Evolutionary conservation across 164 flowering plant species (phyloP), one percentile per base, ranked within the genome.

Genomic region (Dillenia turbinata): DNA sequence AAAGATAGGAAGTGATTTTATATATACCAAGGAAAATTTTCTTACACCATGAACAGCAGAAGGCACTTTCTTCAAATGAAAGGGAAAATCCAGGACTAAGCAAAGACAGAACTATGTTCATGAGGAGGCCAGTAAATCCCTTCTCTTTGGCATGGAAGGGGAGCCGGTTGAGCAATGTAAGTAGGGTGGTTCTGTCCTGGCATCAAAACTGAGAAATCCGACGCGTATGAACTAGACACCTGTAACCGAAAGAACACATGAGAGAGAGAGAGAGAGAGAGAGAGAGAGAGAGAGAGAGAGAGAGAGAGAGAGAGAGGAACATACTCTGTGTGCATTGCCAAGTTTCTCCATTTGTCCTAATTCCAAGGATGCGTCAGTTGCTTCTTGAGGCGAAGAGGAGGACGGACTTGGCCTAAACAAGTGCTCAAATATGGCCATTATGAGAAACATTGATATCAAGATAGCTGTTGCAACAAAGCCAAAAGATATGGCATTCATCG

Each of bases 381-480:
- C 58, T 16, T 64, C 72, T 48, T 55, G 74, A 13, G 83, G 59
- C 11, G 85, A 76, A 52, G 85, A 57, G 61, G 73, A 77, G 44
- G 83, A 48, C 5, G 78, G 65, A 63, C 55, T 77, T 47, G 94
- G 87, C 69, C 83, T 77, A 56, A 89, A 82, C 59, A 92, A 64
- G 71, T 89, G 94, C 55, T 92, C 96, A 50, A 89, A 85, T 24
- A 89, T 83, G 62, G 96, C 97, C 97, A 92, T 87, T 68, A 92
- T 79, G 10, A 92, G 78, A 66, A 92, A 92, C 96, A 92, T 78
- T 19, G 89, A 89, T 53, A 92, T 83, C 61, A 92, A 69, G 64
- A 92, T 82, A 19, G 96, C 97, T 5, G 94, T 92, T n/a, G 97
- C 97, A 14, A 89, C 94, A 62, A 92, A 84, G 6, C 97, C 96